A percentile compares a stretch with the other conserved stretches of the same genome.
phyloP scores from a whole-genome alignment of 2,329 filamentous ascomycete species.

The Sclerotinia minor region DNA sequence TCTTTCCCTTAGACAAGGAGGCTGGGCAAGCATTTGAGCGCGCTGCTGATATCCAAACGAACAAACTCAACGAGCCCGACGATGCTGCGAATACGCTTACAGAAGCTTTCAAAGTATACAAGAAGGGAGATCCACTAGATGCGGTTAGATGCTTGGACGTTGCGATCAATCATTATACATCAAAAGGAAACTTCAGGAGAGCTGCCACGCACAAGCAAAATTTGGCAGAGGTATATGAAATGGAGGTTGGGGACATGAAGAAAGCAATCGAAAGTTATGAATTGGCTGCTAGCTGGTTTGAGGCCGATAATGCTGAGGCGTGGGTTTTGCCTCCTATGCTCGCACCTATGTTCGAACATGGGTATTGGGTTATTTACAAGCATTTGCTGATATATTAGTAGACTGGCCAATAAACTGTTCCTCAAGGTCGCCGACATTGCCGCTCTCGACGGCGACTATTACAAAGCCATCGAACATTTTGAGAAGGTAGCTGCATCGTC shows the following conservation, averaged over 20 bases:
- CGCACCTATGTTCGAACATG: background rate
- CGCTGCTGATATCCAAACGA: conserved; percentile 76
- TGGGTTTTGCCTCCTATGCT: conserved; percentile 50
- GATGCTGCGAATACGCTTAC: conserved; percentile 86
- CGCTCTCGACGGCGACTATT: conserved; percentile 80
- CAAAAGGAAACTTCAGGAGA: conserved; percentile 85
- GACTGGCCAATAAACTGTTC: conserved; percentile 88
- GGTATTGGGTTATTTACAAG: background rate
- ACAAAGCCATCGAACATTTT: conserved; percentile 77
- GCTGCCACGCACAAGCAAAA: conserved; percentile 91
- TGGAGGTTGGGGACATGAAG: conserved; percentile 75
- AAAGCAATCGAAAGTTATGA: conserved; percentile 82
- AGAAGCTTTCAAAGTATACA: conserved; percentile 95
- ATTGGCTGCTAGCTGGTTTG: conserved; percentile 84
- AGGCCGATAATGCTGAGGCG: conserved; percentile 81
- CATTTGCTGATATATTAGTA: conserved; percentile 42
- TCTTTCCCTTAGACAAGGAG: conserved; percentile 63
- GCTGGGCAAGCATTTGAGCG: conserved; percentile 84
- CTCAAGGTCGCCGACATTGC: conserved; percentile 89
- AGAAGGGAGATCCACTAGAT: conserved; percentile 78
- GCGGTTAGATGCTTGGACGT: conserved; percentile 77
- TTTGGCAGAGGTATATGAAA: conserved; percentile 81
- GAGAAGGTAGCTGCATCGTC: conserved; percentile 78
- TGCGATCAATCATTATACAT: conserved; percentile 82
- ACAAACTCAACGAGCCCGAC: conserved; percentile 84